phyloP scores from a whole-genome alignment of 1,139 yeast genomes.

The Pichia sp. region DNA sequence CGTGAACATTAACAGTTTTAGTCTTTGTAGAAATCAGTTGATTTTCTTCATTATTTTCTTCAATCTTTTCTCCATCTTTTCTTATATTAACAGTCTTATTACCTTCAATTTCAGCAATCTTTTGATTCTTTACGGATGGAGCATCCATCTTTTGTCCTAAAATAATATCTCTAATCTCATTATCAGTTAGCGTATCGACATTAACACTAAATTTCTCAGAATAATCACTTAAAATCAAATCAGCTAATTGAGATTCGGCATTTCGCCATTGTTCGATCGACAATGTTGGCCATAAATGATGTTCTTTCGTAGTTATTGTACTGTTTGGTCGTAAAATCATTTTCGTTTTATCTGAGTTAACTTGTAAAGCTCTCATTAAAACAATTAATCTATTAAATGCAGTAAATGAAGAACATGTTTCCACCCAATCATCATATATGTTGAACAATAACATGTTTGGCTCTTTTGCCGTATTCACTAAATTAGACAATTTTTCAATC shows the following conservation, averaged over 20 bases:
- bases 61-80: conserved; percentile 3
- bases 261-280: conserved; percentile 87
- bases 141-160: conserved; percentile 92
- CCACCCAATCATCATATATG: conserved; percentile 92
- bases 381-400: conserved; percentile 87
- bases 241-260: conserved; percentile 82
- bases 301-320: conserved; percentile 59
- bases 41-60: conserved; percentile 30
- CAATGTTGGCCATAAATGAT: conserved; percentile 92
- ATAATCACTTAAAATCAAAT: conserved; percentile 78
- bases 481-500: conserved; percentile 72
- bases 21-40: conserved; percentile 72
- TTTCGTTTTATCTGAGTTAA: conserved; percentile 72
- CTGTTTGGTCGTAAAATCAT: conserved; percentile 72
- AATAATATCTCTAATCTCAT: conserved; percentile 89
- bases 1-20: conserved; percentile 85
- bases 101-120: conserved; percentile 70
- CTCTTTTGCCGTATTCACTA: conserved; percentile 80
- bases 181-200: conserved; percentile 81
- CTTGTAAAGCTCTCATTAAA: conserved; percentile 71
- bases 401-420: conserved; percentile 76
- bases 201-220: conserved; percentile 82
- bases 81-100: conserved; percentile 25
- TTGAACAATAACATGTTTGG: conserved; percentile 91
- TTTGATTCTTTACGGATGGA: conserved; percentile 77